A percentile compares a stretch with the other conserved stretches of the same genome.
These are phyloP conservation scores for Botryobasidium botryosum DNA, from an alignment of 768 basidiomycete species.

Conservation along the genomic window DNA sequence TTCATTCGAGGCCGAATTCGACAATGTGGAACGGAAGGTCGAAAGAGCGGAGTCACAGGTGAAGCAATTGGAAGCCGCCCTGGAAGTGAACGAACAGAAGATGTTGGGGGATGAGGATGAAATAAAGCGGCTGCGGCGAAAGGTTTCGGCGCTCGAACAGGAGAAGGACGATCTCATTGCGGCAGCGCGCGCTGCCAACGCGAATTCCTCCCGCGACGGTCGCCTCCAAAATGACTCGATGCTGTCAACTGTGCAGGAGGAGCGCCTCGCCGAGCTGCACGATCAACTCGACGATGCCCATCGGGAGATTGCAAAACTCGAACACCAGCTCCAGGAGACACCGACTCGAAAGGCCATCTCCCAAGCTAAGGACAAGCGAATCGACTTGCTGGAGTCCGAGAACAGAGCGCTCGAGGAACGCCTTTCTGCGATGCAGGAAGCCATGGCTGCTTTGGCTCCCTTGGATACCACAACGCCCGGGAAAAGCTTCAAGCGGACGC, in stretches of 20 bases:
- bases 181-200: neutral
- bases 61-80: slow-evolving; percentile 55
- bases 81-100: slow-evolving; percentile 57
- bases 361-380: slow-evolving; percentile 54
- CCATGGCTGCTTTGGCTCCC: neutral
- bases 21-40: slow-evolving; percentile 27
- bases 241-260: slow-evolving; percentile 28
- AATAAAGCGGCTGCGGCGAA: neutral
- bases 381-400: slow-evolving; percentile 60
- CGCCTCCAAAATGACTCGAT: slow-evolving; percentile 14
- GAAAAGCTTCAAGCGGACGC: slow-evolving; percentile 12
- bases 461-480: slow-evolving; percentile 1
- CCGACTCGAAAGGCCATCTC: slow-evolving; percentile 65
- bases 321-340: slow-evolving; percentile 48
- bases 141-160: neutral
- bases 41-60: slow-evolving; percentile 31
- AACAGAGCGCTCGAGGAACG: slow-evolving; percentile 61
- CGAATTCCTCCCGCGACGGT: neutral
- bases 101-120: slow-evolving; percentile 27
- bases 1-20: slow-evolving; percentile 33
- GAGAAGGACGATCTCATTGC: neutral
- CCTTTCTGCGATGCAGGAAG: slow-evolving; percentile 23
- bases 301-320: slow-evolving; percentile 54
- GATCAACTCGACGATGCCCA: slow-evolving; percentile 61
- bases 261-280: slow-evolving; percentile 45